These are phyloP conservation scores for Biscogniauxia mediterranea DNA, from an alignment of 2,329 filamentous ascomycete genomes.

Conservation along the genomic window DNA sequence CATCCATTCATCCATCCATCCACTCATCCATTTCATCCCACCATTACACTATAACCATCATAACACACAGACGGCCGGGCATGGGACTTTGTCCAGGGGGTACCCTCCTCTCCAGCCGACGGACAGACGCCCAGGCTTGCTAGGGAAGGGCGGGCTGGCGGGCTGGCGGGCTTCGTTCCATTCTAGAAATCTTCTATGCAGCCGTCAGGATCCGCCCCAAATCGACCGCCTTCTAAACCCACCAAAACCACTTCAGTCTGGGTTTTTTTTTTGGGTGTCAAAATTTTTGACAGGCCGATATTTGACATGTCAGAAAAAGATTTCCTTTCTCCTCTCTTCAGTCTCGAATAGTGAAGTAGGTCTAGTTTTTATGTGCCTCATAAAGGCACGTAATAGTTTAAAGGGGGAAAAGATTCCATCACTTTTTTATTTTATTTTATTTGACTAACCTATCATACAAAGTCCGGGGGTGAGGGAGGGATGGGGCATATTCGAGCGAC, in stretches of 20 bases:
- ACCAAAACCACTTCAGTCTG: not conserved
- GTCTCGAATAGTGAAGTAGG: too few relatives aligned
- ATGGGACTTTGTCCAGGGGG: not conserved
- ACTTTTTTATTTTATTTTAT: too few relatives aligned
- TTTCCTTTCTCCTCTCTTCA: not conserved
- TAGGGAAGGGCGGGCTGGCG: conserved; percentile 14
- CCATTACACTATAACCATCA: too few relatives aligned
- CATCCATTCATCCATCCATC: not conserved
- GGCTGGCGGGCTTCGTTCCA: conserved; percentile 3
- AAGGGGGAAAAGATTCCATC: too few relatives aligned
- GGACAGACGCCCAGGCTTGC: conserved; percentile 4
- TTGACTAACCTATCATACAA: too few relatives aligned
- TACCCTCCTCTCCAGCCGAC: conserved; percentile 7
- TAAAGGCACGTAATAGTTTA: too few relatives aligned
- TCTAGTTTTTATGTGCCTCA: too few relatives aligned
- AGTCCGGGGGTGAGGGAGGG: too few relatives aligned
- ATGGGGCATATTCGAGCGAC: too few relatives aligned
- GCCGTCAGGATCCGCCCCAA: conserved; percentile 4
- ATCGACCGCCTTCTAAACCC: not conserved
- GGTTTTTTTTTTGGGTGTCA: too few relatives aligned
- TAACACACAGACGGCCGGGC: not conserved
- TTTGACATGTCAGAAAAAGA: not conserved
- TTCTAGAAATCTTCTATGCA: conserved; percentile 34
- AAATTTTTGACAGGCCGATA: not conserved
- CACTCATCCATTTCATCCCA: not conserved